Conservation (phyloP, 164 flowering plant species). For the Magnolia officinalis region DNA sequence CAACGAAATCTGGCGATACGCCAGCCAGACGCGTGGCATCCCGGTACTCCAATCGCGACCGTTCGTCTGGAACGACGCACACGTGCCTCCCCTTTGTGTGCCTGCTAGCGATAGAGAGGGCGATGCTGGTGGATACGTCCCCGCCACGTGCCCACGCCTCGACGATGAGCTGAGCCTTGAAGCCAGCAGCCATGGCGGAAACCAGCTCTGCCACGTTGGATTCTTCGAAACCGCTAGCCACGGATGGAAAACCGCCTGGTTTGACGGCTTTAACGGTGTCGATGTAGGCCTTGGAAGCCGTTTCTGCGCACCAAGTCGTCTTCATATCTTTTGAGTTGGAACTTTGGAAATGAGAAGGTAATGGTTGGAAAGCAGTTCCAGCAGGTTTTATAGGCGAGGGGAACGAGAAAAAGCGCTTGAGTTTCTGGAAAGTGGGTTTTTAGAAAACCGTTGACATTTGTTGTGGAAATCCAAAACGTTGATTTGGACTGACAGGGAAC, state of each 20-base stretch:
- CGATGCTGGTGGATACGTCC: constrained; percentile 50
- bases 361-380: neutral
- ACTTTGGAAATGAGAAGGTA: neutral
- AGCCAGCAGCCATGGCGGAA: constrained; percentile 62
- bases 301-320: constrained; percentile 81
- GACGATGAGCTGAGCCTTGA: constrained; percentile 42
- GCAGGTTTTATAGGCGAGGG: neutral
- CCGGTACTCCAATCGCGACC: constrained; percentile 46
- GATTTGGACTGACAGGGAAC: neutral
- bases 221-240: constrained; percentile 35
- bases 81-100: constrained; percentile 71
- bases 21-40: constrained; percentile 34
- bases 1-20: constrained; percentile 43
- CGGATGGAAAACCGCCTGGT: constrained; percentile 6
- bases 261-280: constrained; percentile 75
- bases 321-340: constrained; percentile 16
- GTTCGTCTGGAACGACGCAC: constrained; percentile 67
- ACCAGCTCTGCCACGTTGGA: constrained; percentile 52
- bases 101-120: constrained; percentile 52
- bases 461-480: neutral
- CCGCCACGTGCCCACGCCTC: constrained; percentile 68
- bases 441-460: neutral
- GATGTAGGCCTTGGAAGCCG: constrained; percentile 70
- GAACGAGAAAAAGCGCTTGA: neutral
- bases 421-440: neutral